These are phyloP conservation scores for Chlamydomonas applanata DNA, from an alignment of 139 green algal species.

Conservation along the genomic window DNA sequence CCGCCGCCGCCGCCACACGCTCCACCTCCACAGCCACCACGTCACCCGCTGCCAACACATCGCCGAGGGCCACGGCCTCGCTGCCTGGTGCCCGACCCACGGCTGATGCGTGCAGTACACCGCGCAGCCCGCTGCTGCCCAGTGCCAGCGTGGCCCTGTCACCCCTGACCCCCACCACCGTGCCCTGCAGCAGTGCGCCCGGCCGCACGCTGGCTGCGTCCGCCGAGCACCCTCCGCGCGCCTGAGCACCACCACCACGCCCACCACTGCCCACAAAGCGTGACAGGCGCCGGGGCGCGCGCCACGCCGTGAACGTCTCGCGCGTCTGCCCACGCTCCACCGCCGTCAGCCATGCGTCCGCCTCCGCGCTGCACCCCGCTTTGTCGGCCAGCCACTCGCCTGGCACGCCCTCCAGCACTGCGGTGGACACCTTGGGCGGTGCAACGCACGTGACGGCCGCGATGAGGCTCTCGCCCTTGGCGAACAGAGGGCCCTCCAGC, in stretches of 20 bases:
- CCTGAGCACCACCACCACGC: background rate
- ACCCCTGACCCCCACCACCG: background rate
- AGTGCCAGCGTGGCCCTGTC: too few species aligned
- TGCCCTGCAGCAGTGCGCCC: background rate
- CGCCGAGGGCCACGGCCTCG: background rate
- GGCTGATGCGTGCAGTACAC: background rate
- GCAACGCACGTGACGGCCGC: background rate
- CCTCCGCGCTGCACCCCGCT: background rate
- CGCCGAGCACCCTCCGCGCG: background rate
- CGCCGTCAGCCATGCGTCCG: conserved; percentile 4
- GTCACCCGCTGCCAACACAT: background rate
- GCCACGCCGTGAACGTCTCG: background rate
- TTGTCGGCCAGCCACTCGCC: background rate
- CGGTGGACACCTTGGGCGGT: background rate
- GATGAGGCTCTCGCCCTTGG: too few species aligned
- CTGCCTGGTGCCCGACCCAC: background rate
- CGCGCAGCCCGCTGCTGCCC: too few species aligned
- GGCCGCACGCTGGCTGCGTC: background rate
- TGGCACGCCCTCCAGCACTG: background rate
- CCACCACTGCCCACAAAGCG: conserved; percentile 3
- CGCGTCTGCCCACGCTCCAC: background rate
- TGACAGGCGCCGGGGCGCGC: background rate
- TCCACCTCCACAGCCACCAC: too few species aligned
- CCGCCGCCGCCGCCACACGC: too few species aligned
- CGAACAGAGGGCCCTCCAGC: background rate